Evolutionary conservation across 2,329 filamentous ascomycete genomes (phyloP), one percentile per base, ranked within the genome.

Genomic region (Talaromyces sp.): DNA sequence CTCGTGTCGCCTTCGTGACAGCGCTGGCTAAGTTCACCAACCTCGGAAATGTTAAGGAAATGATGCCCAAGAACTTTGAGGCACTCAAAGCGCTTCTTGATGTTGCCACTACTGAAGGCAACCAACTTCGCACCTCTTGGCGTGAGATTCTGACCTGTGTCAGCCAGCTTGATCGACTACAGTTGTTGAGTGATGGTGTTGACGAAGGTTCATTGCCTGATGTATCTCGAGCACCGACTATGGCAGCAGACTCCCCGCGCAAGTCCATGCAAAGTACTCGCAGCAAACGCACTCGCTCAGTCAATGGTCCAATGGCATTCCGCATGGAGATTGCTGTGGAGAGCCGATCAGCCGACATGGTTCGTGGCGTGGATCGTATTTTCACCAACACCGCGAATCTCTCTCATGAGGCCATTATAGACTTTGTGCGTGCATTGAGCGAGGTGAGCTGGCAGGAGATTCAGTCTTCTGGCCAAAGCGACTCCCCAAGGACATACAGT

Each of bases 371-470:
- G 3, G 95, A 99, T 72, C 85, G 91, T 35, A 97, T 99, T 65
- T 99, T 99, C 69, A 96, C 91, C 43, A 96, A 95, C 68, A 97
- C 94, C 0, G 93, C 92, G 8, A 92, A 95, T 63, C 81, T 99
- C 2, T 92, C 89, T 4, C 92, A 92, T 54, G 91, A 97, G 61
- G 92, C 93, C 3, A 99, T 99, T 65, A 89, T 97, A 1, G 88
- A 96, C 70, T 99, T 99, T 70, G 93, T 96, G 46, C 86, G 87
- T 51, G 92, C 94, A 0, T 76, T 99, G 53, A 96, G 90, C 7
- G 91, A 97, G 70, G 93, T 99, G 60, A 97, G 93, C 73, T 97
- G 94, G 94, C 93, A 97, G 67, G 94, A 99, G 73, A 99, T 99
- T 67, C 93, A 95, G 70, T 96, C 94, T 3, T 97, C 94, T 0